Evolutionary conservation across 2,329 filamentous ascomycete genomes (phyloP).

Genomic region (Pseudogymnoascus sp.): DNA sequence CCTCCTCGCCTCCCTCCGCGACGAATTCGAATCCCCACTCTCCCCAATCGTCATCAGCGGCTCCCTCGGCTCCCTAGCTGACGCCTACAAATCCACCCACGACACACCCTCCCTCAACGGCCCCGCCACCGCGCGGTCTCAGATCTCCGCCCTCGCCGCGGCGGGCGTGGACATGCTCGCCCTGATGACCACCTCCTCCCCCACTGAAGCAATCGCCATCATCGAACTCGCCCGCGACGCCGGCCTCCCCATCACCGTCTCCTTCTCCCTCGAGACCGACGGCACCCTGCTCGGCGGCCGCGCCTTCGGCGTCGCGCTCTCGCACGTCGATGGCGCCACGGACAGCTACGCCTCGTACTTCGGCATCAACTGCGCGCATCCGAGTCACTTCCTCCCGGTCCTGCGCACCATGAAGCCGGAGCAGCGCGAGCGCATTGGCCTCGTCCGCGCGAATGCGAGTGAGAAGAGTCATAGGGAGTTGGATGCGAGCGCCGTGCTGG

Average conservation of each 20-base stretch:
- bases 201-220: constrained; percentile 3
- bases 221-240: constrained; percentile 1
- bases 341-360: background rate
- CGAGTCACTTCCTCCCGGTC: background rate
- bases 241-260: background rate
- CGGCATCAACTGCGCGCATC: background rate
- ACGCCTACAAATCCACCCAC: background rate
- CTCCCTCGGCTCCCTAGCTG: background rate
- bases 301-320: background rate
- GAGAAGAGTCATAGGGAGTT: background rate
- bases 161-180: constrained; percentile 4
- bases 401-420: background rate
- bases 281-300: background rate
- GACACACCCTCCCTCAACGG: background rate
- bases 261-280: background rate
- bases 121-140: background rate
- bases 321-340: background rate
- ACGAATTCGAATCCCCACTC: background rate
- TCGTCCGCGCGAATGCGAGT: background rate
- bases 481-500: background rate
- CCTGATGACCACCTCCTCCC: background rate
- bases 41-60: background rate
- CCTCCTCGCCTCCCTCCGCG: background rate
- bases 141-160: background rate
- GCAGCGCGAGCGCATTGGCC: background rate